Conservation (phyloP, 148 eudicot species). For the Persicaria tinctoria region DNA sequence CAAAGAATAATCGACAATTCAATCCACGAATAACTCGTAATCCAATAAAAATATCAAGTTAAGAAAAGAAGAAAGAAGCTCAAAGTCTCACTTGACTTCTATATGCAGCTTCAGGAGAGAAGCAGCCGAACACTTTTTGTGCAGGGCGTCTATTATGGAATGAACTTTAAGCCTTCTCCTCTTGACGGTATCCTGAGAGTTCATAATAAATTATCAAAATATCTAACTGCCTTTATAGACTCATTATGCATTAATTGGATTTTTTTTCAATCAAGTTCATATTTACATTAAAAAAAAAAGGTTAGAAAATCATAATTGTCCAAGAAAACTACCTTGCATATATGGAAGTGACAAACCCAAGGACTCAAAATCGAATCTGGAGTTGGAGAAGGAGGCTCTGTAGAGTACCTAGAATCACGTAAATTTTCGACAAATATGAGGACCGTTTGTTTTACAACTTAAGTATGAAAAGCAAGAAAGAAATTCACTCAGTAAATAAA, state of each 20-base stretch:
- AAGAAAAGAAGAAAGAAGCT: constrained; percentile 4
- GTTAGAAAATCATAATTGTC: neutral
- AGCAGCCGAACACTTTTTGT: constrained; percentile 26
- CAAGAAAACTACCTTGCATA: constrained; percentile 51
- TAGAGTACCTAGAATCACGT: constrained; percentile 41
- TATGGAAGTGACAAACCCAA: constrained; percentile 88
- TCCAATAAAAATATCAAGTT: neutral
- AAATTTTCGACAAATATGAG: neutral
- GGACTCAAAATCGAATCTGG: constrained; percentile 32
- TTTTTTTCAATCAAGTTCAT: neutral
- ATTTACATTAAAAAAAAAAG: neutral
- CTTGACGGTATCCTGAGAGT: constrained; percentile 50
- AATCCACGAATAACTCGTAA: neutral
- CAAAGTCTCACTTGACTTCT: constrained; percentile 41
- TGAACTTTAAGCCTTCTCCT: constrained; percentile 45
- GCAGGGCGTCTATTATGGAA: constrained; percentile 59
- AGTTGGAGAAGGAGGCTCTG: constrained; percentile 24
- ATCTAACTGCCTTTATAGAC: neutral
- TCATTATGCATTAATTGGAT: neutral
- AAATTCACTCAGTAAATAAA: neutral
- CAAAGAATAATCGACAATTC: neutral
- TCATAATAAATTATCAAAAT: neutral
- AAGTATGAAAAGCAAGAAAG: neutral
- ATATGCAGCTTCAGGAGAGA: constrained; percentile 50
- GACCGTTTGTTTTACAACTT: neutral